Base-by-base conservation (phyloP, 2,329 filamentous ascomycete genomes). In the Hypoxylon sp. region DNA sequence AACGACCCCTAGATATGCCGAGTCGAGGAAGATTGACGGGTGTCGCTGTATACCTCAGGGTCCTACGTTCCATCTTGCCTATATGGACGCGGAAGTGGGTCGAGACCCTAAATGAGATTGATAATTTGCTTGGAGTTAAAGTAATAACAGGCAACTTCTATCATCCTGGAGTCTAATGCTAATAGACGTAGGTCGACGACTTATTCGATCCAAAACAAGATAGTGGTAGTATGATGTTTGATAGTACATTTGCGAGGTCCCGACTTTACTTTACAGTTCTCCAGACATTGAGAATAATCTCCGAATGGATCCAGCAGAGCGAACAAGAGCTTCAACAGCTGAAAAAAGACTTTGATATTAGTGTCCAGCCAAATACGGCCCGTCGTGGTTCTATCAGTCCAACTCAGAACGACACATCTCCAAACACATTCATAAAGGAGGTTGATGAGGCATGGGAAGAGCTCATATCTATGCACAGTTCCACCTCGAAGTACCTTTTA, bases 241-340 rank as follows among this genome's bases (percentile, higher is more conserved):
- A 68, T 42, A 70, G 61, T 37, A 60, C 57, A 8, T 70, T 70
- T 17, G 68, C 61, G 29, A 62, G 68, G 24, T 65, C 61, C 6
- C 54, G 54, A 4, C 57, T 68, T 39, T 70, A 70, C 26, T 70
- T 70, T 42, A 62, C 56, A n/a, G 65, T 65, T 10, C 68, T 70
- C 13, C 64, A 70, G 17, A 48, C 65, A 17, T 47, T 70, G 26
- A 64, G 65, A 19, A 52, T 70, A 42, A 63, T 70, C 31, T 58
- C 65, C 3, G 68, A 70, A 39, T 70, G 65, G 68, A 63, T 70
- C 17, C 53, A 68, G n/a, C 57, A 70, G 47, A 67, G 67, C 37
- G 63, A 55, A 51, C 39, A 63, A 29, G 68, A 67, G 35, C 62
- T 70, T n/a, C 57, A 68, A 22, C 65, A 62, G 33, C 68, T 70